These are phyloP conservation scores for Petunia secreta DNA, from an alignment of 257 asterid genomes.

Conservation along the genomic window DNA sequence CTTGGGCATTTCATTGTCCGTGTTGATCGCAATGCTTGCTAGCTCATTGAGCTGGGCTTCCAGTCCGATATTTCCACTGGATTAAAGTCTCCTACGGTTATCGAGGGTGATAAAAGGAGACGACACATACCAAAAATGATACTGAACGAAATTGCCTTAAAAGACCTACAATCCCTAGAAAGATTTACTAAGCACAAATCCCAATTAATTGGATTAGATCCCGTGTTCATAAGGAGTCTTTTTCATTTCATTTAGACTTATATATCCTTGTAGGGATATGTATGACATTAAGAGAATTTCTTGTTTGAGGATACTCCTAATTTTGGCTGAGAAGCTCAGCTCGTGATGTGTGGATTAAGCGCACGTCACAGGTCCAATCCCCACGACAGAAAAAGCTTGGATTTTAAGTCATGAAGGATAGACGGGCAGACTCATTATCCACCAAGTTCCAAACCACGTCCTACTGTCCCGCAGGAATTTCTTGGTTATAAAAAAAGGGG, in stretches of 20 bases:
- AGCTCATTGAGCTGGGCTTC: background rate
- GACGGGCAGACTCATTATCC: too few relatives aligned
- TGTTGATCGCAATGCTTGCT: background rate
- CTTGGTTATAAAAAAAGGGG: too few relatives aligned
- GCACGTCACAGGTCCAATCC: too few relatives aligned
- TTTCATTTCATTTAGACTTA: background rate
- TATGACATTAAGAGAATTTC: background rate
- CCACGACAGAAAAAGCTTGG: too few relatives aligned
- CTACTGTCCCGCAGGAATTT: too few relatives aligned
- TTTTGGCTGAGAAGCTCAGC: background rate
- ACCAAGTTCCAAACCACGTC: too few relatives aligned
- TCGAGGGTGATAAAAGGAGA: background rate
- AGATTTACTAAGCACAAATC: background rate
- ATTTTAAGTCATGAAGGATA: too few relatives aligned
- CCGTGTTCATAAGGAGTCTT: background rate
- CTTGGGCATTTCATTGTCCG: conserved; percentile 4
- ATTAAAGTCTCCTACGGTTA: background rate
- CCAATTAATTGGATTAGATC: background rate
- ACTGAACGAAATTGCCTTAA: background rate
- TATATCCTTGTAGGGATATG: background rate
- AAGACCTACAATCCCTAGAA: background rate
- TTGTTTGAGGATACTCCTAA: background rate
- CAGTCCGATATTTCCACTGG: background rate
- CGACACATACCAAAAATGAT: background rate
- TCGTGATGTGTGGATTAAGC: too few relatives aligned